Evolutionary conservation across 2,329 filamentous ascomycete species (phyloP), one percentile per base, ranked within the genome.

Genomic region (Raffaelea ambrosiae): DNA sequence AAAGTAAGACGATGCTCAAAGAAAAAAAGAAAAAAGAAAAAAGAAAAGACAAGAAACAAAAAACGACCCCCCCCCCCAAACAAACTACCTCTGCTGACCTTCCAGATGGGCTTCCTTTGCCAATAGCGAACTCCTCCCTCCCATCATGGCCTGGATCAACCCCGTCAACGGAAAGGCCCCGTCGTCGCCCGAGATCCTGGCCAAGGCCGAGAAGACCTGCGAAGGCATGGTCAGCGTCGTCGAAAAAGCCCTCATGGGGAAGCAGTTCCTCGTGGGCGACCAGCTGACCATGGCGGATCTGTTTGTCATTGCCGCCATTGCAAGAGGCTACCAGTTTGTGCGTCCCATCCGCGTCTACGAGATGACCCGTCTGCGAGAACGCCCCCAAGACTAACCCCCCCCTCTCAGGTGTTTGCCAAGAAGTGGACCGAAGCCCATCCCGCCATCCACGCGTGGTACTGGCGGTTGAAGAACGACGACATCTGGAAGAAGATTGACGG

Each of bases 61-160:
- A n/a, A n/a, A n/a, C n/a, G n/a, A n/a, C n/a, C n/a, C n/a, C 26
- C 7, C 26, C 13, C 13, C 13, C 7, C 26, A 29, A 29, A 7
- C 7, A 29, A 7, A 29, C 16, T n/a, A 5, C 8, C 5, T 38
- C 18, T 38, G 7, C 18, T 38, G 16, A 38, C 35, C 5, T 33
- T 9, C 18, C 35, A 38, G 73, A 55, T 77, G 72, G 73, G 57
- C 66, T 18, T 59, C 55, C 46, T 70, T 68, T 53, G 56, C 66
- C 13, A 65, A 71, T 49, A 56, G 53, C 41, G 67, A 70, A 57
- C 44, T 68, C 14, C 38, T 46, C 20, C 20, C 46, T 31, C 56
- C 59, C 51, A 57, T 57, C 43, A 57, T 47, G 45, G 45, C 45
- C 4, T 47, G 45, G 45, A 42, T 47, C 20, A 47, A 42, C 20